Conservation (phyloP, 2,329 filamentous ascomycete species). For the Ophiostoma piceae region DNA sequence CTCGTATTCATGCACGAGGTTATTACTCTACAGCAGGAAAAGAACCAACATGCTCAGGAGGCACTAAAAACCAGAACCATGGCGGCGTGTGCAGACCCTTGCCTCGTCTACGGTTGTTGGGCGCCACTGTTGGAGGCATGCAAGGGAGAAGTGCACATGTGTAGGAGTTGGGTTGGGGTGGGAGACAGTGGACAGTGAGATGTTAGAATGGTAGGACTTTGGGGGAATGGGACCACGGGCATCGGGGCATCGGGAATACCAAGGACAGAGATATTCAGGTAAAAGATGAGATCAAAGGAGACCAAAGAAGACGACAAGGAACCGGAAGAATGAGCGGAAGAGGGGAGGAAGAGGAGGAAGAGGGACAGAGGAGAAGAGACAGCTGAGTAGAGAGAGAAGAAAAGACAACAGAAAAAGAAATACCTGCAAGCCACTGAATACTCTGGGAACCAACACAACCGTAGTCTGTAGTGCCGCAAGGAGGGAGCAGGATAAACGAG, state of each 20-base stretch:
- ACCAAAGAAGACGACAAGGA: too few relatives aligned
- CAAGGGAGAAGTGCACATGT: background rate
- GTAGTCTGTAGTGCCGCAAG: background rate
- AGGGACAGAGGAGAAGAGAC: background rate
- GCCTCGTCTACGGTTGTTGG: background rate
- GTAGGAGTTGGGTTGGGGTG: too few relatives aligned
- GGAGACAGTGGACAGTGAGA: too few relatives aligned
- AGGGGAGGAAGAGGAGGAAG: background rate
- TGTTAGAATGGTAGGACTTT: too few relatives aligned
- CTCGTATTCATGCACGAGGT: background rate
- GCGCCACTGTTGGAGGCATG: background rate
- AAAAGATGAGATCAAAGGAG: too few relatives aligned
- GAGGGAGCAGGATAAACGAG: background rate
- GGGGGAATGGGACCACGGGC: too few relatives aligned
- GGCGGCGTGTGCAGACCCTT: slow-evolving; percentile 1
- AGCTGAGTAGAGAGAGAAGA: background rate
- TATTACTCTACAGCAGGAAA: too few relatives aligned
- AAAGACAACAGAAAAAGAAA: background rate
- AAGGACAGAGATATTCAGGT: too few relatives aligned
- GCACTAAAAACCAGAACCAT: background rate
- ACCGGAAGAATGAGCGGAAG: background rate
- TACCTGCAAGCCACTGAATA: background rate
- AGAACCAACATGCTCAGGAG: too few relatives aligned
- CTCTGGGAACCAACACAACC: background rate
- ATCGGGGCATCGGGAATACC: too few relatives aligned